A percentile compares a stretch with the other conserved stretches of the same genome.
Conservation (phyloP, 306 rosid species). For the Lagenaria siceraria region DNA sequence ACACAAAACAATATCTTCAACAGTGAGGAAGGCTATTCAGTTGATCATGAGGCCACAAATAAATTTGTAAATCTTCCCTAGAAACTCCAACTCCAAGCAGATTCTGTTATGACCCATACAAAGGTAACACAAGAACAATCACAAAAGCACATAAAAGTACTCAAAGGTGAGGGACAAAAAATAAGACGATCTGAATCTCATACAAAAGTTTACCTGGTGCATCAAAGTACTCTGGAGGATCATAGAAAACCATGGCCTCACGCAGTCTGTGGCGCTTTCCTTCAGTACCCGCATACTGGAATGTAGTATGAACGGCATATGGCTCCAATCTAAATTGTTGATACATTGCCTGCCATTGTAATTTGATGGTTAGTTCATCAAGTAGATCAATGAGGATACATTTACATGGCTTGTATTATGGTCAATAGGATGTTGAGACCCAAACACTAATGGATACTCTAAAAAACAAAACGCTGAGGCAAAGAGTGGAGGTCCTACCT, state of each 20-base stretch:
- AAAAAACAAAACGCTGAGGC: neutral
- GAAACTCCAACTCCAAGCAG: neutral
- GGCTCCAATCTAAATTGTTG: constrained; percentile 82
- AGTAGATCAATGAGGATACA: neutral
- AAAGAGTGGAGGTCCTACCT: constrained; percentile 28
- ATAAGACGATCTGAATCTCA: neutral
- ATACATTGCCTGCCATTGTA: constrained; percentile 56
- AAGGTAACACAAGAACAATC: neutral
- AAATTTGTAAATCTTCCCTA: neutral
- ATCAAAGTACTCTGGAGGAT: constrained; percentile 85
- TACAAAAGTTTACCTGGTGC: constrained; percentile 43
- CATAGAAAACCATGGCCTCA: constrained; percentile 84
- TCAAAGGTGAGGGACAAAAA: neutral
- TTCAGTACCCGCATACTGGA: constrained; percentile 82
- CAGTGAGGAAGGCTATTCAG: neutral
- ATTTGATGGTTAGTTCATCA: constrained; percentile 5
- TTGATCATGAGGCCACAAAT: neutral
- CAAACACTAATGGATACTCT: neutral
- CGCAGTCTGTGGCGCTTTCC: constrained; percentile 95
- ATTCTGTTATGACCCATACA: neutral
- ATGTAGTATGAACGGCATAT: constrained; percentile 90
- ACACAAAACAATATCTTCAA: neutral
- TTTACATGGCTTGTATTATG: neutral
- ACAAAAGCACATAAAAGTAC: neutral
- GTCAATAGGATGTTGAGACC: neutral